These are phyloP conservation scores for Penicillium palitans DNA, from an alignment of 2,329 filamentous ascomycete genomes.

Conservation along the genomic window DNA sequence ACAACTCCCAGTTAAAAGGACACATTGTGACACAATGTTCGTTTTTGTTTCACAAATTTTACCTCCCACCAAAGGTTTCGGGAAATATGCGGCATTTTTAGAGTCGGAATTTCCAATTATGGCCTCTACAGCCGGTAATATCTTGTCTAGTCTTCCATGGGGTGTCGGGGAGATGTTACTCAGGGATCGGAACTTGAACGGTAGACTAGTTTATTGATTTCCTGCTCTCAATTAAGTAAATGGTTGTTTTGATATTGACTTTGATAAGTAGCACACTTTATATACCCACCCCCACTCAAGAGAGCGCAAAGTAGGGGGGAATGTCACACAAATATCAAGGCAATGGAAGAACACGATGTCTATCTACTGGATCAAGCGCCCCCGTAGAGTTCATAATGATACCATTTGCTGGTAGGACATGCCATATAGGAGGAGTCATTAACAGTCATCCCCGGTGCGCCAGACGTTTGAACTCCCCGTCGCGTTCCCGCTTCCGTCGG, in stretches of 20 bases:
- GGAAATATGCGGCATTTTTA: conserved; percentile 8
- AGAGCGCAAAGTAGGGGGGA: too few relatives aligned
- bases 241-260: background rate
- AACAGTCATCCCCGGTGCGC: conserved; percentile 8
- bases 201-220: background rate
- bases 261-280: too few relatives aligned
- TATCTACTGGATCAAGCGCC: background rate
- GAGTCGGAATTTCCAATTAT: background rate
- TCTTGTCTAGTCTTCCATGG: background rate
- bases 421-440: background rate
- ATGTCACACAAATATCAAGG: background rate
- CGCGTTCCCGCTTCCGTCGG: conserved; percentile 29
- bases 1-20: background rate
- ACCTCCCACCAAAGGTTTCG: conserved; percentile 11
- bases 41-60: conserved; percentile 15
- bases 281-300: too few relatives aligned
- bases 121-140: background rate
- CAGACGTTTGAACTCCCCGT: conserved; percentile 17
- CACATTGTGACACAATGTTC: background rate
- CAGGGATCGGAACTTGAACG: background rate
- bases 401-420: background rate
- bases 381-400: too few relatives aligned
- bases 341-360: background rate
- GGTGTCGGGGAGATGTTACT: background rate
- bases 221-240: background rate